These are phyloP conservation scores for Xylariaceae sp. DNA, from an alignment of 2,329 filamentous ascomycete genomes.

Conservation along the genomic window DNA sequence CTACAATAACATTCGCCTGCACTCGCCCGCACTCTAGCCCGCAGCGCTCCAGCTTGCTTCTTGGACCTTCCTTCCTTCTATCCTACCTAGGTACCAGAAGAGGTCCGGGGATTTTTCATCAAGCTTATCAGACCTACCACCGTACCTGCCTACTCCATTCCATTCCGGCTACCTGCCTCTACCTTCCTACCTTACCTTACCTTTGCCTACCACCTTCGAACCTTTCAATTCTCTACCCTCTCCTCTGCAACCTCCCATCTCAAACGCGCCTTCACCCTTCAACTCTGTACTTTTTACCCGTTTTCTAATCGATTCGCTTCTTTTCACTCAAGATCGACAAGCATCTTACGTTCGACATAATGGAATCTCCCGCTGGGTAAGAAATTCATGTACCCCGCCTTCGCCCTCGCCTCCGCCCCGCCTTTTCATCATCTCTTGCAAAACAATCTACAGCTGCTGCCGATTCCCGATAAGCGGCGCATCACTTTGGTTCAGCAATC, in stretches of 20 bases:
- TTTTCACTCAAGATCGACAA: constrained; percentile 6
- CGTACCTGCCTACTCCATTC: background rate
- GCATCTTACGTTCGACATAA: constrained; percentile 21
- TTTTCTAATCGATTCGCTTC: constrained; percentile 11
- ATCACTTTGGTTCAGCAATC: constrained; percentile 2
- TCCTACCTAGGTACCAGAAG: background rate
- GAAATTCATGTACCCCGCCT: constrained; percentile 29
- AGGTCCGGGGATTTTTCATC: background rate
- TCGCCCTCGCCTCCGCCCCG: constrained; percentile 23
- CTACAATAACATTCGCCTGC: background rate
- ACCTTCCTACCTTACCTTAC: background rate
- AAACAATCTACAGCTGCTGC: constrained; percentile 13
- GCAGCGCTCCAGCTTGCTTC: background rate
- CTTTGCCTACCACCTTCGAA: constrained; percentile 4
- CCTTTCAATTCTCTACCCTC: constrained; percentile 6
- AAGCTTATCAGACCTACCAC: background rate
- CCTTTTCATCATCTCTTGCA: constrained; percentile 27
- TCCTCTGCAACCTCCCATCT: constrained; percentile 13
- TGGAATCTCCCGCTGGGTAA: constrained; percentile 33
- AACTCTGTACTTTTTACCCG: background rate
- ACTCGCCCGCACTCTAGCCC: background rate
- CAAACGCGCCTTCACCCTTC: background rate
- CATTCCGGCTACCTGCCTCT: background rate
- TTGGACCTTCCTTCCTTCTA: background rate
- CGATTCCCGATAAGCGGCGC: constrained; percentile 10